phyloP scores from a whole-genome alignment of 192 early-diverging fungal genomes.

The Gamsiella multidivaricata region DNA sequence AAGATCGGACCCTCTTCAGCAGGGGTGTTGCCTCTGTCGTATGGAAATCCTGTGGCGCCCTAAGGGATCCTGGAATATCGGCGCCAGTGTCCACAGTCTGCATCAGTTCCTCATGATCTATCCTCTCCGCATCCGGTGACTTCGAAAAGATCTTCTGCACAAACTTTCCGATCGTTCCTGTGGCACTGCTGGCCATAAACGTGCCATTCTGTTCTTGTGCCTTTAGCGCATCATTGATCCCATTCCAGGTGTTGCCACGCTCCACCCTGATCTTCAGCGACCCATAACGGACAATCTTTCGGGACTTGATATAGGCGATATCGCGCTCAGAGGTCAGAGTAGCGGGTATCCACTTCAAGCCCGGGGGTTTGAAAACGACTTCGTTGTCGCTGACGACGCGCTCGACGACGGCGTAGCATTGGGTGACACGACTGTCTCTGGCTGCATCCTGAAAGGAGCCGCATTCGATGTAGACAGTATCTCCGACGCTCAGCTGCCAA shows the following conservation, averaged over 20 bases:
- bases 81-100: constrained; percentile 19
- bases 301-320: constrained; percentile 47
- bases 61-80: constrained; percentile 36
- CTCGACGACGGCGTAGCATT: constrained; percentile 50
- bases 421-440: constrained; percentile 37
- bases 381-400: constrained; percentile 37
- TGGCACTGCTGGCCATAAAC: constrained; percentile 27
- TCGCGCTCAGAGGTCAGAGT: constrained; percentile 42
- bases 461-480: constrained; percentile 56
- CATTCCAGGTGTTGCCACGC: constrained; percentile 53
- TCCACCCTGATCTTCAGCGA: constrained; percentile 55
- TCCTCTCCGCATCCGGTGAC: constrained; percentile 10
- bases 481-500: constrained; percentile 30
- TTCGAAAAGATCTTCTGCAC: constrained; percentile 48
- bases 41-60: constrained; percentile 33
- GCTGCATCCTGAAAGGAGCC: constrained; percentile 37
- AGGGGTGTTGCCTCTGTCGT: constrained; percentile 40
- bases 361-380: constrained; percentile 48
- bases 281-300: constrained; percentile 50
- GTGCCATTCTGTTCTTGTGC: constrained; percentile 23
- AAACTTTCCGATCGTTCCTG: constrained; percentile 40
- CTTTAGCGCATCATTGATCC: constrained; percentile 38
- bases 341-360: constrained; percentile 54
- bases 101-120: background rate
- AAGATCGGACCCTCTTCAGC: constrained; percentile 8